These are phyloP conservation scores for Hippophae rhamnoides DNA, from an alignment of 306 rosid species.

Conservation along the genomic window DNA sequence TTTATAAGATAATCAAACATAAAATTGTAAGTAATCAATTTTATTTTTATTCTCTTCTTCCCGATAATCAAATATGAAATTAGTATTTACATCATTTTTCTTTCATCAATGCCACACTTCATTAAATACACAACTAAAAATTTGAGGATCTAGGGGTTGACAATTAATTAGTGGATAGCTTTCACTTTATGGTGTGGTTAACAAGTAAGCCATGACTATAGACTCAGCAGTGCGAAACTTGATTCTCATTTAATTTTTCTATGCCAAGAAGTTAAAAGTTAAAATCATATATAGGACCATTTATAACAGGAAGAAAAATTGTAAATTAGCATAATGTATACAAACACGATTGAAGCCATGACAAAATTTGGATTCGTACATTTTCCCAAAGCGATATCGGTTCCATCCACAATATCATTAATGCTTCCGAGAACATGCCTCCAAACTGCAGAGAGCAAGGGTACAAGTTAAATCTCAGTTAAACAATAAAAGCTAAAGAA, in stretches of 20 bases:
- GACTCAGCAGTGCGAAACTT: neutral
- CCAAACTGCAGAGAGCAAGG: slow-evolving; percentile 78
- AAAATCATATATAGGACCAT: neutral
- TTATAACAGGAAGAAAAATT: neutral
- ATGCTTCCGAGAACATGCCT: slow-evolving; percentile 67
- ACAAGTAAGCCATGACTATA: no score
- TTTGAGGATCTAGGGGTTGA: no score
- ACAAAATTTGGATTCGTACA: slow-evolving; percentile 36
- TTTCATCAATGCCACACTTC: no score
- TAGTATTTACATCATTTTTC: no score
- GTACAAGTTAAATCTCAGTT: slow-evolving; percentile 18
- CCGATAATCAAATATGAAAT: no score
- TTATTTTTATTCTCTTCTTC: no score
- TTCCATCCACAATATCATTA: slow-evolving; percentile 54
- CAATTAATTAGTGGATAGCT: no score
- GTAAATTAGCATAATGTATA: neutral
- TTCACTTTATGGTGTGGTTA: no score
- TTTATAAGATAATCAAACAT: no score
- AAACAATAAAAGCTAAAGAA: no score
- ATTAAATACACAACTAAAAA: no score
- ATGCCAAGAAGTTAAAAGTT: neutral
- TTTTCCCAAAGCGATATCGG: slow-evolving; percentile 86
- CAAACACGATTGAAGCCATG: slow-evolving; percentile 8
- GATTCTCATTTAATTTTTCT: neutral
- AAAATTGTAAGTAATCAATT: no score